Evolutionary conservation across 768 basidiomycete species (phyloP).

Genomic region (Lactarius quietus): DNA sequence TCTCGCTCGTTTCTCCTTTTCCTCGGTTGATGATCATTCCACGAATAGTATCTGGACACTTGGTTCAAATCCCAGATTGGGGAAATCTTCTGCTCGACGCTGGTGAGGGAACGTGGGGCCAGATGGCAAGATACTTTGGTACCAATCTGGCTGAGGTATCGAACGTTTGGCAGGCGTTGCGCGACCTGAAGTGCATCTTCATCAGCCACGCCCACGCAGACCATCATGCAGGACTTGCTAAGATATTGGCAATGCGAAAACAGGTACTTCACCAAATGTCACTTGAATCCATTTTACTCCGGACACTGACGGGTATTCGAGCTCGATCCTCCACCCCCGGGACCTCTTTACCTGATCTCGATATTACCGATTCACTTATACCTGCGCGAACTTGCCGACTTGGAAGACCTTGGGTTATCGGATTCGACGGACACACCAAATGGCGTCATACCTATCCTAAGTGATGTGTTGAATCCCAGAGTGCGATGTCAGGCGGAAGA

Average conservation of each 20-base stretch:
- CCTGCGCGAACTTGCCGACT: slow-evolving; percentile 64
- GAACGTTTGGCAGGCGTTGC: slow-evolving; percentile 56
- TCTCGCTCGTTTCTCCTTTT: background rate
- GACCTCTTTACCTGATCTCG: slow-evolving; percentile 70
- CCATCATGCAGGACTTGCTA: slow-evolving; percentile 82
- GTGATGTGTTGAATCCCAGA: slow-evolving; percentile 18
- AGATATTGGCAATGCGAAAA: slow-evolving; percentile 66
- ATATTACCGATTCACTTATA: slow-evolving; percentile 56
- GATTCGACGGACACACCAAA: slow-evolving; percentile 36
- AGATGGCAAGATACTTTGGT: slow-evolving; percentile 77
- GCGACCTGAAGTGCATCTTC: slow-evolving; percentile 75
- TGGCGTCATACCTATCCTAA: slow-evolving; percentile 52
- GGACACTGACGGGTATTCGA: slow-evolving; percentile 30
- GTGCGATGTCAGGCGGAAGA: background rate
- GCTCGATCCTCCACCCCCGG: slow-evolving; percentile 58
- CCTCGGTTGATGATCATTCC: background rate
- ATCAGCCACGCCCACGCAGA: slow-evolving; percentile 91
- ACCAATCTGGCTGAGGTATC: slow-evolving; percentile 34
- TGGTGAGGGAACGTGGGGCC: slow-evolving; percentile 93
- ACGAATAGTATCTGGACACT: slow-evolving; percentile 75
- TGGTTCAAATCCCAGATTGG: slow-evolving; percentile 67
- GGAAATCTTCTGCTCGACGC: slow-evolving; percentile 82
- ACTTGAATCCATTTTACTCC: background rate
- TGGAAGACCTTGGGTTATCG: slow-evolving; percentile 67
- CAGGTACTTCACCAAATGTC: slow-evolving; percentile 44